Percentiles rank a stretch among this genome's conserved stretches.
These are phyloP conservation scores for Chlorella sorokiniana DNA, from an alignment of 139 green algal species.

Conservation along the genomic window DNA sequence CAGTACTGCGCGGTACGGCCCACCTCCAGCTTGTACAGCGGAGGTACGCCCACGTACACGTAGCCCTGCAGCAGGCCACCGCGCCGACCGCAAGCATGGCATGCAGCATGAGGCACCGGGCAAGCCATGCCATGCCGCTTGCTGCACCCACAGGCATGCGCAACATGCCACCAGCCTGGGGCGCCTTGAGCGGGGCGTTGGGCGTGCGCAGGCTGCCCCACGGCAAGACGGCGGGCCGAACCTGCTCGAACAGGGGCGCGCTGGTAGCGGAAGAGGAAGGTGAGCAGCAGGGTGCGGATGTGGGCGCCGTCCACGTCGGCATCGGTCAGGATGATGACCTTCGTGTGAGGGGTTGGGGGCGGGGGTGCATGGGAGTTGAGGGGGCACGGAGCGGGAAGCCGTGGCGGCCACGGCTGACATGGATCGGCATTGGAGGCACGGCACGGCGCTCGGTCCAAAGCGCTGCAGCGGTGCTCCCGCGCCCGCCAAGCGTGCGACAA, in stretches of 20 bases:
- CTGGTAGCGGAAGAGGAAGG: constrained; percentile 96
- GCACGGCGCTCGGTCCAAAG: no score
- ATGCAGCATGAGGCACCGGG: background rate
- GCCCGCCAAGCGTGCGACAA: no score
- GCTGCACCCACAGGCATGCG: background rate
- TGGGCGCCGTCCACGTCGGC: constrained; percentile 98
- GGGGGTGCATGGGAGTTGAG: no score
- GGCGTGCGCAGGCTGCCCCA: no score
- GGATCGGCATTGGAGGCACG: no score
- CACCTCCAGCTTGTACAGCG: constrained; percentile 78
- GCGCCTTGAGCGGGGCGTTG: no score
- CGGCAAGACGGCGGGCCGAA: background rate
- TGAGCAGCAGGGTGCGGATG: constrained; percentile 98
- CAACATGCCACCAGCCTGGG: no score
- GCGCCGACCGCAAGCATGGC: background rate
- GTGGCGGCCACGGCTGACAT: no score
- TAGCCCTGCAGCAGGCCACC: constrained; percentile 64
- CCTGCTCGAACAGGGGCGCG: constrained; percentile 78
- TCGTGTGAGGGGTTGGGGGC: background rate
- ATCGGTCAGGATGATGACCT: constrained; percentile 98
- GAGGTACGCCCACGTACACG: constrained; percentile 94
- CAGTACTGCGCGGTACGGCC: constrained; percentile 59
- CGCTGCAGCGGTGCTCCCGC: no score
- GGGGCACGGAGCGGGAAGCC: no score
- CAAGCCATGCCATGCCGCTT: background rate